These are phyloP conservation scores for Alternaria longipes DNA, from an alignment of 2,329 filamentous ascomycete genomes.

Conservation along the genomic window DNA sequence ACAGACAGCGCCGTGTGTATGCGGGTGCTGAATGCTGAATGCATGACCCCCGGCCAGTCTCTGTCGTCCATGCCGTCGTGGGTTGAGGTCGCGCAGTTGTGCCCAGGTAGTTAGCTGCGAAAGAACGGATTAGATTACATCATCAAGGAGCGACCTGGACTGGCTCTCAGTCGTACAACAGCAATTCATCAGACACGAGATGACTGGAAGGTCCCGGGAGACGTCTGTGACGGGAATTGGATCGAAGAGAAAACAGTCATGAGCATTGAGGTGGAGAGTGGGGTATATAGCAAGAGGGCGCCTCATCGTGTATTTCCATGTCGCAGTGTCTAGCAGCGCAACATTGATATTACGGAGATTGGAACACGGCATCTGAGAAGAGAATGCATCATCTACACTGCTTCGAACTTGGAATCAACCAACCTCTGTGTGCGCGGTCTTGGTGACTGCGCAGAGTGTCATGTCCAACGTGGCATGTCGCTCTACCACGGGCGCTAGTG, in stretches of 20 bases:
- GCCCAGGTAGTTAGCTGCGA: neutral
- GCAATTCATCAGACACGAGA: neutral
- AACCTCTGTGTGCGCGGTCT: neutral
- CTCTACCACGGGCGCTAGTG: slow-evolving; percentile 5
- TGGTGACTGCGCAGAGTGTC: neutral
- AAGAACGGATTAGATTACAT: neutral
- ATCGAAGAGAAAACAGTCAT: neutral
- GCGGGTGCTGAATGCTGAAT: neutral
- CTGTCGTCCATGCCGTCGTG: neutral
- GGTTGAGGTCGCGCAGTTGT: neutral
- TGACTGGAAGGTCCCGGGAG: neutral
- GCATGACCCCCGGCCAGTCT: neutral
- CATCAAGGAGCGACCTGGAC: neutral
- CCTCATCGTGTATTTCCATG: neutral
- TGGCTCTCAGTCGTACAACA: neutral
- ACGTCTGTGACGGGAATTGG: neutral
- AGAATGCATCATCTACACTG: neutral
- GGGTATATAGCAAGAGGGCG: neutral
- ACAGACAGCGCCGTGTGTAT: neutral
- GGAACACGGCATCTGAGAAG: neutral
- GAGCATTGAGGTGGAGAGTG: neutral
- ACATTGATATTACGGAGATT: accelerated
- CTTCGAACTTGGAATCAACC: too few species aligned
- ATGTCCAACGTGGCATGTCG: slow-evolving; percentile 16
- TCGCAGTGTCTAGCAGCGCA: neutral